Evolutionary conservation across 2,329 filamentous ascomycete genomes (phyloP), one percentile per base, ranked within the genome.

Genomic region (Ophiocordyceps sinensis): DNA sequence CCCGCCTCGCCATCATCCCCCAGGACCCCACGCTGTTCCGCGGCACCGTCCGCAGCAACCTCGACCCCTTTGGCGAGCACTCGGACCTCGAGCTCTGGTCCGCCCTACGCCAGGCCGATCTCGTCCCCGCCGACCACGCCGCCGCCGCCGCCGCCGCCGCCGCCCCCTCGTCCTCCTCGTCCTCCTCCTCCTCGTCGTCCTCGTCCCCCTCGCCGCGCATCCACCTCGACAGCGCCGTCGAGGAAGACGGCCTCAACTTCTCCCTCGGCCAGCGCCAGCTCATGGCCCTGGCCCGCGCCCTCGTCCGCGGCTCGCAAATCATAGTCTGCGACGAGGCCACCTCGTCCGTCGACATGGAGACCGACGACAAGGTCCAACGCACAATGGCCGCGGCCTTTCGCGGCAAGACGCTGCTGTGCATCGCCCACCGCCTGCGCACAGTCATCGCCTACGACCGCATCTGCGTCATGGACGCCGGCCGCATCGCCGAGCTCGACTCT

Each of bases 251-350:
- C 0, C 72, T 94, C 45, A 96, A 96, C 62, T 95, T 94, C 67
- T 94, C 86, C 0, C 79, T 96, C 10, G 89, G 89, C 7, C 89
- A 96, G 64, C 78, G 91, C 3, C 91, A 96, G 61, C 75, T 96
- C 38, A 94, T 96, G 83, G 91, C 91, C 1, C 71, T 98, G 1
- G 88, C 88, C 0, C 79, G 91, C 1, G 91, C 91, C 0, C 75
- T 98, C 3, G 89, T 96, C 5, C 79, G 89, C 31, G 78, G 81
- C 36, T 83, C 81, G 1, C 85, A 83, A 51, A 95, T 96, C 62
- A 95, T 96, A 51, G 81, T 98, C 39, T 95, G 89, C 61, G 91
- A 98, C 65, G 91, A 98, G 62, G 91, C 91, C 1, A 98, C 91
- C 0, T 86, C 81, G 2, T 84, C 77, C 0, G 88, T 96, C 8